Evolutionary conservation across 495 filamentous ascomycete species (phyloP), one percentile per base, ranked within the genome.

Genomic region (Podospora anserina): DNA sequence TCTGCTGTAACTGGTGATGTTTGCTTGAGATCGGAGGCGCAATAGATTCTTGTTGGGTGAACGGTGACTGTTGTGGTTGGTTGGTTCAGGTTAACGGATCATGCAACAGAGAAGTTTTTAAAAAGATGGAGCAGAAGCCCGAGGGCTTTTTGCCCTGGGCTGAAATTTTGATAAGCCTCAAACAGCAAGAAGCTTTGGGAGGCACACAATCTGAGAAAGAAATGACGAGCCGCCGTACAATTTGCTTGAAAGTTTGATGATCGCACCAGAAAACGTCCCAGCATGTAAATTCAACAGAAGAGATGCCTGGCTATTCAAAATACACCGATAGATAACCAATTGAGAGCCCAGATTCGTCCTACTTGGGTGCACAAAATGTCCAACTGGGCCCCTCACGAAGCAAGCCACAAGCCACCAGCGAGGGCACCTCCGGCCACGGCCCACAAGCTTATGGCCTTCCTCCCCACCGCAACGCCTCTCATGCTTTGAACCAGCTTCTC

Each of bases 401-500:
- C 20, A 18, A 27, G 27, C 60, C 60, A 34, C 60, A 28, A 62
- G 16, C 61, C 61, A 16, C 27, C 27, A 5, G 15, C 61, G 13
- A 49, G 7, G 15, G 15, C 28, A 18, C 30, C 2, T 44, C 61
- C 39, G 13, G 9, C 39, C 39, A 49, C 39, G 18, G 15, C 19
- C 61, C 61, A 11, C 20, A 4, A 28, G 5, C 30, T n/a, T n/a
- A 11, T 28, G 19, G 6, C 32, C 18, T 20, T 49, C 61, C 11
- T 20, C 34, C 61, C 27, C 13, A 18, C 59, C 9, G 5, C 28
- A 18, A 13, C 59, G 7, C 15, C 27, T 26, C 27, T 61, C 23
- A 63, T 44, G 18, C 34, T 63, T 5, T 18, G 49, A 3, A 81
- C 72, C 64, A 81, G 71, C 61, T 74, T 73, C 66, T 86, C 81